Base-by-base conservation (phyloP, 2,329 filamentous ascomycete genomes). In the Fusarium tanahbumbuense region DNA sequence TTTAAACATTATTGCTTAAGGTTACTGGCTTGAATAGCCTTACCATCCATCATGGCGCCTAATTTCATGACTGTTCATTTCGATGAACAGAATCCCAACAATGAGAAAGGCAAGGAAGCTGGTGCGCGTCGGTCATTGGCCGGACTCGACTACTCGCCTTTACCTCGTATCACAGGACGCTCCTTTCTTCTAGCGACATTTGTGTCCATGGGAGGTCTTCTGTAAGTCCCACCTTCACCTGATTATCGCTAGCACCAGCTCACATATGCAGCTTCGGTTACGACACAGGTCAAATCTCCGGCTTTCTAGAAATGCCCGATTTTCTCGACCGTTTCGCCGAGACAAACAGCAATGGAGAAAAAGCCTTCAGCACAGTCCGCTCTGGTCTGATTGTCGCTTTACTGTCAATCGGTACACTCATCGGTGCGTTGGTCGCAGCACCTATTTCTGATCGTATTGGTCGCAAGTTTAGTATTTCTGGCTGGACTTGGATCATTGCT, bases 371-470 rank as follows among this genome's bases (percentile, higher is more conserved):
- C 62, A 83, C 84, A 28, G 85, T 85, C 8, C 82, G 87, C 37
- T 86, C 85, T 44, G 88, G 88, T 28, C 84, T 88, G 12, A 88
- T 90, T 34, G 87, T 89, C 54, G 86, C 80, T 46, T 81, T 90
- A 10, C 81, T 88, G 13, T 87, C 85, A 18, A 88, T 89, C 60
- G 88, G 88, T 46, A 89, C 87, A 1, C 81, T 91, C 6, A 78
- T 90, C 44, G 89, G 89, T 25, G 88, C 88, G 9, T 78, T 91
- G 1, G 72, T 83, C 27, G 85, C 85, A n/a, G 89, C 89, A 1
- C 88, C 87, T 5, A 80, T 92, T 15, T 87, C 89, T n/a, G 90
- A 92, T 73, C 83, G 80, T 18, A 83, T 92, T 54, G 91, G 91
- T 22, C 87, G 91, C 50, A 86, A 87, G 46, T 81, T 84, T 47